phyloP scores from a whole-genome alignment of 257 asterid species.

The Linderniella brevidens region DNA sequence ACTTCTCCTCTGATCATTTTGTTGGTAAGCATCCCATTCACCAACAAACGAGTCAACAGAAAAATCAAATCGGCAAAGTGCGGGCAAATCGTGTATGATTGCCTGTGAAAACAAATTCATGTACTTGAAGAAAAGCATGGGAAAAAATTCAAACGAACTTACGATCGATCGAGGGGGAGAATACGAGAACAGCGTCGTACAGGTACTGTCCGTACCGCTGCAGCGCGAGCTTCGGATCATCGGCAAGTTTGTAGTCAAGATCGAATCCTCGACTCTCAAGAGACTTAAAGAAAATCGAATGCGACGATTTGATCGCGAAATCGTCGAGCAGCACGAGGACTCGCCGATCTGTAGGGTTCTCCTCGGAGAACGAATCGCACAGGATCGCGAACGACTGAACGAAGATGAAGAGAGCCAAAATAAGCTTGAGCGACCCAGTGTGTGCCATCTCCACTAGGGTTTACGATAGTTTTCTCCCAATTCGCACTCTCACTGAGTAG shows the following conservation, averaged over 20 bases:
- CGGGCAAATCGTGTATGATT: no score
- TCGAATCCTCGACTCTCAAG: constrained; percentile 37
- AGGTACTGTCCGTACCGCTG: constrained; percentile 62
- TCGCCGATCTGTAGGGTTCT: constrained; percentile 53
- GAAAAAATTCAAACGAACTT: constrained; percentile 8
- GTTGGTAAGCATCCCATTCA: not conserved
- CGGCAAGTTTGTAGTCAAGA: constrained; percentile 65
- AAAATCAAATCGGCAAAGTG: no score
- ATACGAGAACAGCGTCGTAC: constrained; percentile 47
- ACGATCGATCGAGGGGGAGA: constrained; percentile 57
- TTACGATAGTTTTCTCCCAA: no score
- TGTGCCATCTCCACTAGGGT: no score
- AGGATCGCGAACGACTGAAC: constrained; percentile 14
- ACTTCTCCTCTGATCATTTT: not conserved
- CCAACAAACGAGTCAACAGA: no score
- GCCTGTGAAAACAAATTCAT: constrained; percentile 12
- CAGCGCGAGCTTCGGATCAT: constrained; percentile 58
- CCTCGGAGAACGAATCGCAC: constrained; percentile 46
- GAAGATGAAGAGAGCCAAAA: constrained; percentile 7
- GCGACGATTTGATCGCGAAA: constrained; percentile 50
- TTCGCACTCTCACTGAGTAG: no score
- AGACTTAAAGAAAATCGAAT: constrained; percentile 55
- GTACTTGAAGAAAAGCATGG: not conserved
- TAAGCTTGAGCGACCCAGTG: no score
- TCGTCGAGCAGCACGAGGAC: constrained; percentile 56